These are phyloP conservation scores for Hapsidospora chrysogenum DNA, from an alignment of 495 filamentous ascomycete species.

Conservation along the genomic window DNA sequence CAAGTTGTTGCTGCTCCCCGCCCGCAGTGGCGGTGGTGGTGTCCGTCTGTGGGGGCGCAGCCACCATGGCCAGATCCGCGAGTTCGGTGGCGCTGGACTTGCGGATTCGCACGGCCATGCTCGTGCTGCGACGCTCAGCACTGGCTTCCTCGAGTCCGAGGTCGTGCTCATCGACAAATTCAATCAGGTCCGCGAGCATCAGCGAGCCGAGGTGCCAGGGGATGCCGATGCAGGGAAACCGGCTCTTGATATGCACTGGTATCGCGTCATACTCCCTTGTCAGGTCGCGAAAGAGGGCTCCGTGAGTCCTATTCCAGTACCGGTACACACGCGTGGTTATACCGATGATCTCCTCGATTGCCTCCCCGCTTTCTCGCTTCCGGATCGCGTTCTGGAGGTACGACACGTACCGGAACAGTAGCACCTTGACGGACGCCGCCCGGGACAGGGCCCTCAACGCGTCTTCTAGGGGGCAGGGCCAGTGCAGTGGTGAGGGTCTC, in stretches of 20 bases:
- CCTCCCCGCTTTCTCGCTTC: constrained; percentile 7
- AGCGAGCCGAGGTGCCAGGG: constrained; percentile 32
- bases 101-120: constrained; percentile 15
- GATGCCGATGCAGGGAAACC: constrained; percentile 27
- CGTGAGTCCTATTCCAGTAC: constrained; percentile 27
- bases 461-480: constrained; percentile 27
- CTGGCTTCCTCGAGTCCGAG: constrained; percentile 12
- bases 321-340: constrained; percentile 19
- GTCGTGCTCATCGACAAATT: constrained; percentile 17
- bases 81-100: constrained; percentile 16
- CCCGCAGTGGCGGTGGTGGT: no score
- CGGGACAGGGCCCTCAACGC: constrained; percentile 21
- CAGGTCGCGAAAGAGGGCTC: constrained; percentile 25
- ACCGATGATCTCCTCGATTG: constrained; percentile 20
- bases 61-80: constrained; percentile 18
- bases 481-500: constrained; percentile 9
- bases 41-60: constrained; percentile 7
- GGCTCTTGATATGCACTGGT: constrained; percentile 26
- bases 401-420: constrained; percentile 28
- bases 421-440: constrained; percentile 29
- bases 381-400: constrained; percentile 25
- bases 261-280: constrained; percentile 21
- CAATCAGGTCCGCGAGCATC: constrained; percentile 26
- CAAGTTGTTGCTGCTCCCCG: no score
- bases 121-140: constrained; percentile 9